Evolutionary conservation across 345 rosid species (phyloP).

Genomic region (Erodium maritimum): DNA sequence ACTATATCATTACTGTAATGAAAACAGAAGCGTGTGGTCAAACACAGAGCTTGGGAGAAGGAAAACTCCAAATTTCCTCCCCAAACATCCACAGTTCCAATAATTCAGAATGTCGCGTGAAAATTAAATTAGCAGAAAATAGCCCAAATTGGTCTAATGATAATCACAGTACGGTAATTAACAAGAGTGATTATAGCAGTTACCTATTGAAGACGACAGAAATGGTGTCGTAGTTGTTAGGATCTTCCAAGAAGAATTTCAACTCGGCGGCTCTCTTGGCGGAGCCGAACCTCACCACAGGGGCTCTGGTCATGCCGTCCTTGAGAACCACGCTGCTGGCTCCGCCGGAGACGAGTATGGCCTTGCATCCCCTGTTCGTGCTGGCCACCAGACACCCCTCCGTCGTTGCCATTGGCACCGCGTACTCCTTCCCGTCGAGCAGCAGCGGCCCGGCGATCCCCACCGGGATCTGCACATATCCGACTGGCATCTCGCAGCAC

Average conservation of each 20-base stretch:
- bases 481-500: slow-evolving; percentile 42
- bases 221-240: not conserved
- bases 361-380: slow-evolving; percentile 38
- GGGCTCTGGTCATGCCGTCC: slow-evolving; percentile 39
- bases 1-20: too few relatives aligned
- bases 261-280: slow-evolving; percentile 24
- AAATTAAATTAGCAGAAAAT: too few relatives aligned
- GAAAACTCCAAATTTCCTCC: too few relatives aligned
- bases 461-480: slow-evolving; percentile 38
- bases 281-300: slow-evolving; percentile 21
- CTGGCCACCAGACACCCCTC: slow-evolving; percentile 42
- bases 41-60: too few relatives aligned
- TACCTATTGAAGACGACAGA: slow-evolving; percentile 19
- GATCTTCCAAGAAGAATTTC: slow-evolving; percentile 26
- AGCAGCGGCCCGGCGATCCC: slow-evolving; percentile 32
- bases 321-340: slow-evolving; percentile 24
- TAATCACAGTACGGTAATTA: too few relatives aligned
- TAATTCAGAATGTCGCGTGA: too few relatives aligned
- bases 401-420: slow-evolving; percentile 40
- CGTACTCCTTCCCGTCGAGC: slow-evolving; percentile 25
- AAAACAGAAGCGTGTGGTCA: too few relatives aligned
- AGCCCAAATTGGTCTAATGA: not conserved
- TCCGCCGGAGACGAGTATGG: slow-evolving; percentile 29
- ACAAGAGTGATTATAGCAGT: too few relatives aligned
- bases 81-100: too few relatives aligned